Evolutionary conservation across 805 yeast species (phyloP).

Genomic region (Candida ascalaphidarum): DNA sequence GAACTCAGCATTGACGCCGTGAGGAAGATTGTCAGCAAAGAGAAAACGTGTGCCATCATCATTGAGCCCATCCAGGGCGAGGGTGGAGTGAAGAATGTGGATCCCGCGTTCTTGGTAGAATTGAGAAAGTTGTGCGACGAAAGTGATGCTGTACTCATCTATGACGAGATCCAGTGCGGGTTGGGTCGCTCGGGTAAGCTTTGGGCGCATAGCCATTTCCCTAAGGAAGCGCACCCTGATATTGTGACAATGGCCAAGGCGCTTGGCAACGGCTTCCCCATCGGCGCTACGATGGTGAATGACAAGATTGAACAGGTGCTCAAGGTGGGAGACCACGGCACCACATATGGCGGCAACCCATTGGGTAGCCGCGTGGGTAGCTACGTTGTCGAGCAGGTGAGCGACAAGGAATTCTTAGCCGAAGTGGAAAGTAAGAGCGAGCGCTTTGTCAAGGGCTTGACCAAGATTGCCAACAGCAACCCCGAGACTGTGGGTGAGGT

Average conservation of each 20-base stretch:
- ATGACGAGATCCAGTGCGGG: slow-evolving; percentile 97
- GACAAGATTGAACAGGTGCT: slow-evolving; percentile 67
- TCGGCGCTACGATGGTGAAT: slow-evolving; percentile 86
- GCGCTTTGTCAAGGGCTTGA: slow-evolving; percentile 43
- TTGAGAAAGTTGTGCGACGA: slow-evolving; percentile 61
- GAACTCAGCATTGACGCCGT: slow-evolving; percentile 56
- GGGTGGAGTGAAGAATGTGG: slow-evolving; percentile 80
- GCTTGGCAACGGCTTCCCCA: slow-evolving; percentile 92
- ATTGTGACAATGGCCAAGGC: slow-evolving; percentile 94
- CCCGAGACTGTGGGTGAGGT: slow-evolving; percentile 58
- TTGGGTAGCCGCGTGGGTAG: slow-evolving; percentile 76
- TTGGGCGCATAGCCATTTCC: slow-evolving; percentile 84
- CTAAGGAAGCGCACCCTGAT: slow-evolving; percentile 85
- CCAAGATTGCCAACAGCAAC: slow-evolving; percentile 41
- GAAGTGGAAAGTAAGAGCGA: slow-evolving; percentile 56
- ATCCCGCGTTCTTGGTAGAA: slow-evolving; percentile 52
- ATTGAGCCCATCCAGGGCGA: slow-evolving; percentile 98
- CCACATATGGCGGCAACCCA: slow-evolving; percentile 97
- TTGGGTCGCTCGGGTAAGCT: slow-evolving; percentile 85
- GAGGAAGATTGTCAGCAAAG: slow-evolving; percentile 40
- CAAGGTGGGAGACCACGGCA: slow-evolving; percentile 93
- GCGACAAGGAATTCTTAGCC: slow-evolving; percentile 50
- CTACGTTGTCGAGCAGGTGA: slow-evolving; percentile 63
- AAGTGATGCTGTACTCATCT: slow-evolving; percentile 69
- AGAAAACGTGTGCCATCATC: slow-evolving; percentile 81